A percentile compares a stretch with the other conserved stretches of the same genome.
Conservation (phyloP, 495 filamentous ascomycete genomes). For the Oidiodendron maius region DNA sequence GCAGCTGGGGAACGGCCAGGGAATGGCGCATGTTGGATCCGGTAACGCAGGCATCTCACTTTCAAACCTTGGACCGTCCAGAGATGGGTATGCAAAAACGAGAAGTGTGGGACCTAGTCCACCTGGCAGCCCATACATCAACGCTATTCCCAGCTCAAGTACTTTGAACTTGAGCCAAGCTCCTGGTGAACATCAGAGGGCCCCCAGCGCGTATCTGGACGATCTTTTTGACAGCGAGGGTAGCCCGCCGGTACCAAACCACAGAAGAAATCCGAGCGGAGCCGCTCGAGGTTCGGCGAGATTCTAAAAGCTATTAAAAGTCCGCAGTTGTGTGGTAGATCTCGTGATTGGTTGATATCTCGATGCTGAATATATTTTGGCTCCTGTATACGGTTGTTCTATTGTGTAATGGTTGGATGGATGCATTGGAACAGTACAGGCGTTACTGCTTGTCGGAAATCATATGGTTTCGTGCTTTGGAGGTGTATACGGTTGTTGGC, state of each 20-base stretch:
- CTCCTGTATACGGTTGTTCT: background rate
- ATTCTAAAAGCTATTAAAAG: background rate
- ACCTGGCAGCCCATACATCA: conserved; percentile 58
- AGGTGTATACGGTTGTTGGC: background rate
- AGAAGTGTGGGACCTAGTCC: conserved; percentile 48
- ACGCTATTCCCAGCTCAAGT: conserved; percentile 30
- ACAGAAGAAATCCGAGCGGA: background rate
- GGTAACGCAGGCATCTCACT: conserved; percentile 46
- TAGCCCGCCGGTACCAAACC: conserved; percentile 12
- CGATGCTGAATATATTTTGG: background rate
- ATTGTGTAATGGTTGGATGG: background rate
- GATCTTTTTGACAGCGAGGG: conserved; percentile 69
- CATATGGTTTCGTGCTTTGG: background rate
- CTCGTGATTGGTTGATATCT: background rate
- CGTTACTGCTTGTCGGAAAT: background rate
- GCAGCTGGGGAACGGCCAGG: conserved; percentile 39
- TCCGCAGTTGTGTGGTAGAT: background rate
- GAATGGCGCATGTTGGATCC: conserved; percentile 37
- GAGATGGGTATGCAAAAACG: conserved; percentile 40
- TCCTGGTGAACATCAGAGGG: conserved; percentile 46
- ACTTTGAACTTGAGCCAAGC: conserved; percentile 54
- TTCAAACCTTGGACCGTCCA: conserved; percentile 48
- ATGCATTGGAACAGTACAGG: background rate
- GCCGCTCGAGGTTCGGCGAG: background rate
- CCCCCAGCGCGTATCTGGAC: conserved; percentile 88